Conservation (phyloP, 352 stramenopile genomes). For the Phytophthora macrochlamydospora region DNA sequence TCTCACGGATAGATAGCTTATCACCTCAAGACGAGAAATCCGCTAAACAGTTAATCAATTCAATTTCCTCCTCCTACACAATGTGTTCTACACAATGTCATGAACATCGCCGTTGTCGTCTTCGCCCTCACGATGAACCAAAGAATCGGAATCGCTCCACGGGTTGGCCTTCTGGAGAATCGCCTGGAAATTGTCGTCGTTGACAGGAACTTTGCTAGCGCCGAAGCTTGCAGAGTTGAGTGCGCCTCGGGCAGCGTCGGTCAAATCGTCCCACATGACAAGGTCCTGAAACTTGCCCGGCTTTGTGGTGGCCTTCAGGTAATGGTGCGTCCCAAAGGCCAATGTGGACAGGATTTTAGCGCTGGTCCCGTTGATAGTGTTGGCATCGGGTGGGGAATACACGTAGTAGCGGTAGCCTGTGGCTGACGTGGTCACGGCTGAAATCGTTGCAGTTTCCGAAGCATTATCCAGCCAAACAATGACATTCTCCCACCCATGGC, state of each 20-base stretch:
- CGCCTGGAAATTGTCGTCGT: too few species aligned
- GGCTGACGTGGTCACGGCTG: neutral
- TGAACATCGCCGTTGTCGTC: too few species aligned
- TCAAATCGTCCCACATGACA: neutral
- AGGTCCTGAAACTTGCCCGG: conserved; percentile 16
- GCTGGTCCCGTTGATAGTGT: conserved; percentile 1
- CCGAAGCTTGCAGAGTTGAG: too few species aligned
- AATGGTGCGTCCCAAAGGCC: conserved; percentile 7
- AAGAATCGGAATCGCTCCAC: too few species aligned
- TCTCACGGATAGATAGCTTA: too few species aligned
- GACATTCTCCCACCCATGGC: conserved; percentile 43
- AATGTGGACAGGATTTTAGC: conserved; percentile 13
- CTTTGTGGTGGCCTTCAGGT: conserved; percentile 8
- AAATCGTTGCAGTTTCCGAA: neutral
- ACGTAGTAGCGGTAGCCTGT: neutral
- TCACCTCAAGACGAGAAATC: too few species aligned
- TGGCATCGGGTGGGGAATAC: neutral
- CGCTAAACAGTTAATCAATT: too few species aligned
- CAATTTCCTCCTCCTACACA: too few species aligned
- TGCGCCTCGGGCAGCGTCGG: neutral
- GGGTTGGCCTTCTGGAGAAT: too few species aligned
- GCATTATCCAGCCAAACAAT: conserved; percentile 38
- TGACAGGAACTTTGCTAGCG: too few species aligned
- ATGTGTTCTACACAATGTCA: too few species aligned
- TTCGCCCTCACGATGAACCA: too few species aligned